Evolutionary conservation across 108 stramenopile species (phyloP), one percentile per base, ranked within the genome.

Genomic region (Craspedostauros australis): DNA sequence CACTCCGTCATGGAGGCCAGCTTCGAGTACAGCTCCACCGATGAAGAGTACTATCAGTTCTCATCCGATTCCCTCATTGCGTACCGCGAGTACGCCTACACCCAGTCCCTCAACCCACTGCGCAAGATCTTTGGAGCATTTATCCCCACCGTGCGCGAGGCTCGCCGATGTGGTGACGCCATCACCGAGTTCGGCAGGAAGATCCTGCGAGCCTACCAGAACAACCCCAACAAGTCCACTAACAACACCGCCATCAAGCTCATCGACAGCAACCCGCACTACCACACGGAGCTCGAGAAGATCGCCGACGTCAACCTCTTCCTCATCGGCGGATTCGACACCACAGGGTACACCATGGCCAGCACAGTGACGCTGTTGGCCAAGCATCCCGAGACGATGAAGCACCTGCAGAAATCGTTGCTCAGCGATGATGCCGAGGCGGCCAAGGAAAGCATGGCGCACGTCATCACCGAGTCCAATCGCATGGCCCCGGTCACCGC

Each of bases 321-420:
- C 32, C 42, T 65, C 22, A 32, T 55, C 22, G 64, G 47, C n/a
- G 64, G 64, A 5, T 57, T 58, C 41, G 64, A 65, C n/a, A 65
- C 64, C 2, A 50, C 57, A 1, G 64, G 57, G 2, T 49, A 33
- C 2, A 65, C 29, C 46, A 56, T 65, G n/a, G 24, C 54, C 19
- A 58, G 36, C 11, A 44, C 37, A 2, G 23, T 58, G 47, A 50
- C 40, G 8, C 57, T 34, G 4, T 57, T 65, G n/a, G 46, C 57
- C n/a, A 50, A 57, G 32, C 36, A 65, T 27, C 48, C 56, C 11
- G 11, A 50, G 7, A 25, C 39, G 3, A 46, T 47, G 29, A 15
- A 30, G 5, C 30, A 26, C 11, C 33, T 58, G 21, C 54, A 48
- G 8, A 12, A 32, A 25, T n/a, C 20, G 36, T 44, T 30, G 5